Base-by-base conservation (phyloP, 495 filamentous ascomycete species). In the Xylona heveae region DNA sequence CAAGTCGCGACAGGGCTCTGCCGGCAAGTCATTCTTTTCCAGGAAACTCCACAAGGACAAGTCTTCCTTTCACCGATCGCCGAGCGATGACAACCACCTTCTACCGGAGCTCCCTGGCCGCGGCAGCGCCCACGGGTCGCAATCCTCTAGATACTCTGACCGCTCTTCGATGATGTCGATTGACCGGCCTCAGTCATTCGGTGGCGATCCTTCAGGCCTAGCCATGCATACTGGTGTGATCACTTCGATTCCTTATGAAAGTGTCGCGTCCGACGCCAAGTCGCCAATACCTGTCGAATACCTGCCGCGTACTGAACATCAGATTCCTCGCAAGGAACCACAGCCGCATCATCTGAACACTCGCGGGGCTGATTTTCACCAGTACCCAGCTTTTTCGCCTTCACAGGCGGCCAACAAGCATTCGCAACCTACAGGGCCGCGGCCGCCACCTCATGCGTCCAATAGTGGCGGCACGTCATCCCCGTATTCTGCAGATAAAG, bases 221-320 rank as follows among this genome's bases (percentile, higher is more conserved):
- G 72, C 76, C 36, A 71, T 71, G 52, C 78, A 66, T 20, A 70
- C 85, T n/a, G 88, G 82, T 29, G 66, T 84, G 9, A 80, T 93
- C 37, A 81, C 83, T 5, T 74, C 77, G 1, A 85, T 97, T 36
- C 81, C 88, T 8, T 94, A 85, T 53, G 79, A 94, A 33, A 71
- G 57, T 36, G 57, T 75, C n/a, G 51, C 63, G 19, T 47, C 68
- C 18, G 78, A 80, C 48, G 57, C 55, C 21, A 64, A 61, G 32
- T 72, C 69, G 25, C 81, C 84, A 1, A 67, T 83, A 34, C 54
- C 74, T 9, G 59, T 84, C 38, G 77, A 92, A 21, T 78, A 76
- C 43, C 58, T 85, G 30, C 73, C 76, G 19, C 19, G 24, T 9
- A 69, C 72, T 38, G 54, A 64, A 14, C 78, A 83, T 22, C 62